Conservation (phyloP, 257 asterid species). For the Cordia subcordata region DNA sequence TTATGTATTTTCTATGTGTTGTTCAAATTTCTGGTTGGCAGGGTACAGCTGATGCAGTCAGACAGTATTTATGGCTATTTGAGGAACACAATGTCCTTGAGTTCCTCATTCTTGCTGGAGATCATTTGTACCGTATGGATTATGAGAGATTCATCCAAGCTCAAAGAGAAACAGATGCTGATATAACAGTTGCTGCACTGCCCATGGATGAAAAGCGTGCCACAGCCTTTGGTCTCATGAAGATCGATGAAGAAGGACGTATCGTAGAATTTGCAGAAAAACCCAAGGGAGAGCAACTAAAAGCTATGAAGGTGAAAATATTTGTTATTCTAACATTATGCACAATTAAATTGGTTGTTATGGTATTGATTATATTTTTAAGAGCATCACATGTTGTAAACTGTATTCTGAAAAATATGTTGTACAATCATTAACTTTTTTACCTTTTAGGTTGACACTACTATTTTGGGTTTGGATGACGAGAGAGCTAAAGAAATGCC, state of each 20-base stretch:
- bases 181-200: constrained; percentile 80
- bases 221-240: constrained; percentile 79
- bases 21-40: constrained; percentile 6
- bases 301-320: constrained; percentile 60
- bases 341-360: neutral
- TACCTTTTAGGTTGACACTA: constrained; percentile 62
- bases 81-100: constrained; percentile 85
- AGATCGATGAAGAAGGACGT: constrained; percentile 83
- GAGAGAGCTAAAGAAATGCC: constrained; percentile 84
- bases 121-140: constrained; percentile 84
- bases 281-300: constrained; percentile 70
- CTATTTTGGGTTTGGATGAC: constrained; percentile 77
- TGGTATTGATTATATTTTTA: constrained; percentile 3
- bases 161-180: constrained; percentile 87
- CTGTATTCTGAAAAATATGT: too few relatives aligned
- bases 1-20: neutral
- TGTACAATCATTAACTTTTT: too few relatives aligned
- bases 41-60: constrained; percentile 93
- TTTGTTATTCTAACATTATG: neutral
- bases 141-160: constrained; percentile 83
- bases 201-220: constrained; percentile 90
- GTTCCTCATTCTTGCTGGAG: constrained; percentile 76
- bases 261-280: constrained; percentile 75
- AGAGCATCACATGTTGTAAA: too few relatives aligned
- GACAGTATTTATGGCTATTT: constrained; percentile 77